A percentile compares a stretch with the other conserved stretches of the same genome.
phyloP scores from a whole-genome alignment of 805 yeast genomes.

The Pichia exigua region DNA sequence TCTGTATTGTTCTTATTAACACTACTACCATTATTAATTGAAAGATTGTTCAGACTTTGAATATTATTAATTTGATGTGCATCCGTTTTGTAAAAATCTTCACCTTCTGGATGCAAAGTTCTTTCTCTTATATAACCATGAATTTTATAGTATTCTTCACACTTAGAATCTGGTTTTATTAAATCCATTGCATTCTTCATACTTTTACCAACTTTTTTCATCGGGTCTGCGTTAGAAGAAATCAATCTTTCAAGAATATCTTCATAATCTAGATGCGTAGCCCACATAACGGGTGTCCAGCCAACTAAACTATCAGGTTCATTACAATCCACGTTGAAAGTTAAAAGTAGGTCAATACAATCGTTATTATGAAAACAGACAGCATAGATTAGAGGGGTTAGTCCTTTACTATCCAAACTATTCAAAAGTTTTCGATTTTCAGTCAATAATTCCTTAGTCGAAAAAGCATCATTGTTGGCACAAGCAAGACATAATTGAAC shows the following conservation, averaged over 20 bases:
- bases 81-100: conserved; percentile 8
- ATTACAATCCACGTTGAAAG: conserved; percentile 41
- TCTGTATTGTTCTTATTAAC: conserved; percentile 7
- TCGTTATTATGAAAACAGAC: conserved; percentile 44
- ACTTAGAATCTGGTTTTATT: conserved; percentile 46
- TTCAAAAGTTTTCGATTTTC: conserved; percentile 17
- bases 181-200: conserved; percentile 49
- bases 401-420: conserved; percentile 32
- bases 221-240: conserved; percentile 57
- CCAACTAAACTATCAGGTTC: conserved; percentile 40
- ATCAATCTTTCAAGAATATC: conserved; percentile 50
- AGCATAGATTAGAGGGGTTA: conserved; percentile 44
- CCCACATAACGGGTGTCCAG: conserved; percentile 82
- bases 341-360: conserved; percentile 41
- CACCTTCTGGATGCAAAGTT: background rate
- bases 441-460: conserved; percentile 23
- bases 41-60: conserved; percentile 11
- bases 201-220: conserved; percentile 29
- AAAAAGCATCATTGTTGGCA: conserved; percentile 29
- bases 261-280: conserved; percentile 53
- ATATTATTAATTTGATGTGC: background rate
- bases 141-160: conserved; percentile 49
- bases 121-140: conserved; percentile 35
- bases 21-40: background rate
- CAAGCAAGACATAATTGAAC: conserved; percentile 33